Evolutionary conservation across 371 early-diverging fungal genomes (phyloP).

Genomic region (Mortierella sp.): DNA sequence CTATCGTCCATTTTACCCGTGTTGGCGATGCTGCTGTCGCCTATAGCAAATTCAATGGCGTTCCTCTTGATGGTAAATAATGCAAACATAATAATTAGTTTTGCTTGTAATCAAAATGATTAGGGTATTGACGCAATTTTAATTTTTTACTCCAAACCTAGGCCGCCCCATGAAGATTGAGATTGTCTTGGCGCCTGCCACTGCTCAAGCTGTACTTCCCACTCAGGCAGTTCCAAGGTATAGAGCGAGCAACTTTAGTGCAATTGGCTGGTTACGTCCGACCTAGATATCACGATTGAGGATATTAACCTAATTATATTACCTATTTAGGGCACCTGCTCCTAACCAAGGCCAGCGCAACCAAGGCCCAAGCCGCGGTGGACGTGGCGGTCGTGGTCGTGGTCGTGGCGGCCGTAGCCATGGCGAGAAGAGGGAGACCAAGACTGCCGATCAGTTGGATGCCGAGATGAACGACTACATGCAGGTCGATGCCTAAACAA

Average conservation of each 20-base stretch:
- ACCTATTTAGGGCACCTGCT: constrained; percentile 21
- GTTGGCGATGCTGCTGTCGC: constrained; percentile 71
- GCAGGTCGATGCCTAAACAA: constrained; percentile 59
- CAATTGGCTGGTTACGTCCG: background rate
- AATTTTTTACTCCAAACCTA: constrained; percentile 10
- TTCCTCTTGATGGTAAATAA: constrained; percentile 72
- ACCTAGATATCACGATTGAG: background rate
- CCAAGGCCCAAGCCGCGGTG: constrained; percentile 45
- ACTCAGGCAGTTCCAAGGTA: constrained; percentile 39
- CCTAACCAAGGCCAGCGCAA: constrained; percentile 22
- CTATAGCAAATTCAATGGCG: constrained; percentile 74
- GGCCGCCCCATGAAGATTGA: constrained; percentile 82
- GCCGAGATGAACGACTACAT: constrained; percentile 84
- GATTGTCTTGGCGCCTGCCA: constrained; percentile 68
- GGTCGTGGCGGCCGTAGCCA: constrained; percentile 52
- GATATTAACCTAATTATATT: background rate
- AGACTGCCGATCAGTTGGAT: constrained; percentile 74
- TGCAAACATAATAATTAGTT: background rate
- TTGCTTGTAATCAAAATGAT: background rate
- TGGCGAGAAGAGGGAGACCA: constrained; percentile 57
- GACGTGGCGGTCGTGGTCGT: constrained; percentile 48
- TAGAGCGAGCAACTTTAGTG: background rate
- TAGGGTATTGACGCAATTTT: too few relatives aligned
- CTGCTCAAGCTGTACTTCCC: constrained; percentile 55
- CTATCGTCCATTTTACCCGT: constrained; percentile 72